phyloP scores from a whole-genome alignment of 2,329 filamentous ascomycete species.

The Xylaria sp. region DNA sequence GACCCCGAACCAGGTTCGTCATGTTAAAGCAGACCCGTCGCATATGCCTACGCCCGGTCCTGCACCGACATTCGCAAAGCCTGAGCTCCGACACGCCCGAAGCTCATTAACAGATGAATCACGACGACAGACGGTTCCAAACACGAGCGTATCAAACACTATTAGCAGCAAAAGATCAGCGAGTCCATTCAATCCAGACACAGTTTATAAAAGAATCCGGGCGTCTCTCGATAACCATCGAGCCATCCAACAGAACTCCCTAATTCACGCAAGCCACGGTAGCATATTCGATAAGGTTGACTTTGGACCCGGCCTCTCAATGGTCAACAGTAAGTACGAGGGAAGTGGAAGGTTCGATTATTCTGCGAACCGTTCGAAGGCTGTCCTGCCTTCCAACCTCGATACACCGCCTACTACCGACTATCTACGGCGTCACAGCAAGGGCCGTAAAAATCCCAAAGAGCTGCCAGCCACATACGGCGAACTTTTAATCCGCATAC shows the following conservation, averaged over 20 bases:
- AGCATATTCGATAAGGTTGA: slow-evolving; percentile 61
- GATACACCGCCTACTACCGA: slow-evolving; percentile 52
- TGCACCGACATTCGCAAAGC: slow-evolving; percentile 59
- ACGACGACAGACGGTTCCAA: slow-evolving; percentile 36
- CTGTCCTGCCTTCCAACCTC: slow-evolving; percentile 39
- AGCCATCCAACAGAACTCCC: slow-evolving; percentile 34
- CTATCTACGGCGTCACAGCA: slow-evolving; percentile 55
- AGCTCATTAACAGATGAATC: slow-evolving; percentile 56
- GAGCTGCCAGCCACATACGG: slow-evolving; percentile 45
- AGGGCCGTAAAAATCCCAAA: slow-evolving; percentile 46
- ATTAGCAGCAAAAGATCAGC: slow-evolving; percentile 54
- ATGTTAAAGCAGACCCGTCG: slow-evolving; percentile 29
- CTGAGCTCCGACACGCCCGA: slow-evolving; percentile 63
- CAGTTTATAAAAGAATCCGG: slow-evolving; percentile 63
- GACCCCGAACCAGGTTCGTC: slow-evolving; percentile 26
- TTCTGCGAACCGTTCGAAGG: slow-evolving; percentile 43
- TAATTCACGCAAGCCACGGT: slow-evolving; percentile 42
- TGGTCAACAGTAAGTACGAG: slow-evolving; percentile 64
- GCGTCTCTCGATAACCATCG: slow-evolving; percentile 49
- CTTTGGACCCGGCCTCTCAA: slow-evolving; percentile 58
- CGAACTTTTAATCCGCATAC: slow-evolving; percentile 46
- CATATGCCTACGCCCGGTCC: slow-evolving; percentile 27
- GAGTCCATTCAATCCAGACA: slow-evolving; percentile 63
- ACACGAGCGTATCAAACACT: slow-evolving; percentile 39
- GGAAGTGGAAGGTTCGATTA: slow-evolving; percentile 60